These are phyloP conservation scores for Neolentinus lepideus DNA, from an alignment of 1,284 basidiomycete genomes.

Conservation along the genomic window DNA sequence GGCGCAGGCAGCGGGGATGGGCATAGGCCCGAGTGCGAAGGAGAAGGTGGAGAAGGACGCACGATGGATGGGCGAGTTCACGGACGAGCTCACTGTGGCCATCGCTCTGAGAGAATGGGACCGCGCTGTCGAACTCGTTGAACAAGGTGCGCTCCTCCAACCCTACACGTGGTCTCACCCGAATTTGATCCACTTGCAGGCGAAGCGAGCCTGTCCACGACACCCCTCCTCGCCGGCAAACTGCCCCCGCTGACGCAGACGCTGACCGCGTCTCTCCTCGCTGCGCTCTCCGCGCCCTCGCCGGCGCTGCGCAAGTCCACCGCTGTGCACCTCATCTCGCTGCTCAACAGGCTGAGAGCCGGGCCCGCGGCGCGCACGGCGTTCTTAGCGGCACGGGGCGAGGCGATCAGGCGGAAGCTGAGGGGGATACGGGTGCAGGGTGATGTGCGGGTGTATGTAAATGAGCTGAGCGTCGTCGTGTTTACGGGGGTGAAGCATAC, in stretches of 20 bases:
- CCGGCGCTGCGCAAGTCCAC: slow-evolving; percentile 75
- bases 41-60: slow-evolving; percentile 73
- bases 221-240: slow-evolving; percentile 47
- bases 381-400: slow-evolving; percentile 76
- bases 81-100: slow-evolving; percentile 87
- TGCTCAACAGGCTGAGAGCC: slow-evolving; percentile 72
- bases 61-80: slow-evolving; percentile 84
- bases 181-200: slow-evolving; percentile 29
- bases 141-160: slow-evolving; percentile 51
- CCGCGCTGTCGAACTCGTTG: slow-evolving; percentile 76
- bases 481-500: slow-evolving; percentile 93
- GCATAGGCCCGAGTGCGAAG: slow-evolving; percentile 48
- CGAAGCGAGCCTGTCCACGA: slow-evolving; percentile 54
- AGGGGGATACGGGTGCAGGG: slow-evolving; percentile 90
- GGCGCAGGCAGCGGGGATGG: slow-evolving; percentile 49
- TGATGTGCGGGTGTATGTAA: slow-evolving; percentile 75
- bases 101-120: slow-evolving; percentile 90
- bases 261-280: slow-evolving; percentile 65
- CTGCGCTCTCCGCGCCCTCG: slow-evolving; percentile 70
- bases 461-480: slow-evolving; percentile 75
- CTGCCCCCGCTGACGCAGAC: slow-evolving; percentile 60
- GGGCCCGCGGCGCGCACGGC: slow-evolving; percentile 76
- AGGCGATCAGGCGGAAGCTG: slow-evolving; percentile 71
- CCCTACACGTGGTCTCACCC: not conserved
- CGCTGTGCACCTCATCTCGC: slow-evolving; percentile 65